These are phyloP conservation scores for Abelmoschus esculentus DNA, from an alignment of 345 rosid genomes.

Conservation along the genomic window DNA sequence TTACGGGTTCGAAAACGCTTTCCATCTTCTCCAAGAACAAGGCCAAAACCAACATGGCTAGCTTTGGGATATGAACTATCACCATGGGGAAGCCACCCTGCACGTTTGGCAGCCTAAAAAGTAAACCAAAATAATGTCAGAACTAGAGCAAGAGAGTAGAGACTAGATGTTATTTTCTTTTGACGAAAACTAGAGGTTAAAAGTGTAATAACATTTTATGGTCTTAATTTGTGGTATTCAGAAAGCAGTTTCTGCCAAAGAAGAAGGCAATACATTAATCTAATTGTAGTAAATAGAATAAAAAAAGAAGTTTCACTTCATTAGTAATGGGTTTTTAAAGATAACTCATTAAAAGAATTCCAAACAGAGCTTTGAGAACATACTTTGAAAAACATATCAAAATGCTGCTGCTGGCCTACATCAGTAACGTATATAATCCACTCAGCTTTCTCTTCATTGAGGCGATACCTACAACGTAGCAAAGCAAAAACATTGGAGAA, in stretches of 20 bases:
- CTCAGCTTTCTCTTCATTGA: slow-evolving; percentile 87
- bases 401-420: slow-evolving; percentile 95
- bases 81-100: slow-evolving; percentile 77
- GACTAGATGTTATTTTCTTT: no score
- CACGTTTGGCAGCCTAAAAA: slow-evolving; percentile 74
- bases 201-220: background rate
- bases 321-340: background rate
- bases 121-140: slow-evolving; percentile 11
- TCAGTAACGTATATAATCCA: slow-evolving; percentile 96
- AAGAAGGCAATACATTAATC: background rate
- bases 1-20: slow-evolving; percentile 84
- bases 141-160: background rate
- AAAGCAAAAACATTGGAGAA: background rate
- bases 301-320: background rate
- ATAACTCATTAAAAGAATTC: slow-evolving; percentile 3
- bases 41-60: slow-evolving; percentile 91
- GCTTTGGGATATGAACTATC: slow-evolving; percentile 51
- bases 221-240: background rate
- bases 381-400: slow-evolving; percentile 77
- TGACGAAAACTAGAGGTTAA: background rate
- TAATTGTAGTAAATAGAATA: background rate
- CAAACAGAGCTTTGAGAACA: slow-evolving; percentile 16
- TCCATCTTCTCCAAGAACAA: slow-evolving; percentile 90
- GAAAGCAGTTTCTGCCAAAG: background rate
- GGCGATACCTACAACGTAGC: slow-evolving; percentile 64